Conservation (phyloP, 768 basidiomycete species). For the Crepidotus variabilis region DNA sequence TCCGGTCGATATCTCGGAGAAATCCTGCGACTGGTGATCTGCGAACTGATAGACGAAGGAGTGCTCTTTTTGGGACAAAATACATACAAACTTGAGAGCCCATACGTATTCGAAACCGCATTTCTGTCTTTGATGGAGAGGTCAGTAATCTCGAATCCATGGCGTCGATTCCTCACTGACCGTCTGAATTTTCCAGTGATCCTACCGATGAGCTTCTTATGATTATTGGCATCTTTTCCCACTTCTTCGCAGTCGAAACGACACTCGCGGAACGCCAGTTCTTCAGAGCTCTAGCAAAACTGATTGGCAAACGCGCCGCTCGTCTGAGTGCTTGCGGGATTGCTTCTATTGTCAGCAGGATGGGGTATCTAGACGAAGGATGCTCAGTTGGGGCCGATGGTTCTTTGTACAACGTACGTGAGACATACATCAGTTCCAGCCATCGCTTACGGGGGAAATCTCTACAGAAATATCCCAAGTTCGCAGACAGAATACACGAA, state of each 20-base stretch:
- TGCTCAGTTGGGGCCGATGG: constrained; percentile 92
- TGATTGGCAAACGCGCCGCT: constrained; percentile 88
- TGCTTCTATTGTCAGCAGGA: constrained; percentile 93
- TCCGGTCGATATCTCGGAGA: constrained; percentile 96
- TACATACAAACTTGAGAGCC: constrained; percentile 95
- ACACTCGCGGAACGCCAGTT: constrained; percentile 96
- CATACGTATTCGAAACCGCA: constrained; percentile 93
- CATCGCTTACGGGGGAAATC: background rate
- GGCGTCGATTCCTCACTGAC: background rate
- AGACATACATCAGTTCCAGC: background rate
- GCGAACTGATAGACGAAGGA: constrained; percentile 95
- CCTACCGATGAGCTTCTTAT: constrained; percentile 95
- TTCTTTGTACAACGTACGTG: constrained; percentile 85
- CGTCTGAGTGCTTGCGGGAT: constrained; percentile 93
- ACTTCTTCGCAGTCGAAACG: constrained; percentile 96
- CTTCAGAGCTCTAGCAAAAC: constrained; percentile 89
- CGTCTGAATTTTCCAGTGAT: constrained; percentile 49
- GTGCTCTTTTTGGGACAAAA: constrained; percentile 97
- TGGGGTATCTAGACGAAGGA: constrained; percentile 88
- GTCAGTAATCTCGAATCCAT: constrained; percentile 30
- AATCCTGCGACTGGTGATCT: constrained; percentile 90
- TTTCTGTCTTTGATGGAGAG: constrained; percentile 97
- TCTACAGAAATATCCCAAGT: constrained; percentile 93
- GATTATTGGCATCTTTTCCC: constrained; percentile 94
- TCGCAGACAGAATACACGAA: constrained; percentile 89